These are phyloP conservation scores for Solanum sparsipilum DNA, from an alignment of 257 asterid genomes.

Conservation along the genomic window DNA sequence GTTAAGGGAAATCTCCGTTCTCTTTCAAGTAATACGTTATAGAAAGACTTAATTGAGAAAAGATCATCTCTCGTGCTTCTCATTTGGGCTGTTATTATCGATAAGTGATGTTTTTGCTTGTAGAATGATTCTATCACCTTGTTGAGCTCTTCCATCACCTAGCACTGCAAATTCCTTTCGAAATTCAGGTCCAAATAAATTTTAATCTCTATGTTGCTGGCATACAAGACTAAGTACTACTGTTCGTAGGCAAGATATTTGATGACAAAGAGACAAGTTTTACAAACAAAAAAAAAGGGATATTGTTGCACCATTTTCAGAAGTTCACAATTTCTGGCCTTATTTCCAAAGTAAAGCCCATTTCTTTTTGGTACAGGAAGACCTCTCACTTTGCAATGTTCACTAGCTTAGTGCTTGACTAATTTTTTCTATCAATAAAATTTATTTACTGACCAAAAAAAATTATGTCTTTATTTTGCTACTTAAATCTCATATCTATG, in stretches of 20 bases:
- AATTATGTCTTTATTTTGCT: background rate
- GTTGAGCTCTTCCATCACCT: slow-evolving; percentile 6
- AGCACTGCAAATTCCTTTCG: background rate
- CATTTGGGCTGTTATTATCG: background rate
- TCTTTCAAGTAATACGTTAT: background rate
- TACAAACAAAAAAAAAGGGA: background rate
- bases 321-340: background rate
- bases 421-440: background rate
- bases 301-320: background rate
- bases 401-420: background rate
- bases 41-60: background rate
- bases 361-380: background rate
- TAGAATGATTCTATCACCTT: background rate
- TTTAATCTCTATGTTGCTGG: background rate
- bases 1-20: background rate
- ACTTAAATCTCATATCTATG: background rate
- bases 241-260: background rate
- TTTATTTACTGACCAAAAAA: background rate
- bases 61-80: background rate
- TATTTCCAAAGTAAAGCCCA: background rate
- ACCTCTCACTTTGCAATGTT: background rate
- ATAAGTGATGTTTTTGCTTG: background rate
- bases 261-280: background rate
- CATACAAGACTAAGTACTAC: background rate
- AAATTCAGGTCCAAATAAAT: background rate